Percentiles rank a stretch among this genome's conserved stretches.
These are phyloP conservation scores for Fusarium sambucinum DNA, from an alignment of 2,329 filamentous ascomycete species.

Conservation along the genomic window DNA sequence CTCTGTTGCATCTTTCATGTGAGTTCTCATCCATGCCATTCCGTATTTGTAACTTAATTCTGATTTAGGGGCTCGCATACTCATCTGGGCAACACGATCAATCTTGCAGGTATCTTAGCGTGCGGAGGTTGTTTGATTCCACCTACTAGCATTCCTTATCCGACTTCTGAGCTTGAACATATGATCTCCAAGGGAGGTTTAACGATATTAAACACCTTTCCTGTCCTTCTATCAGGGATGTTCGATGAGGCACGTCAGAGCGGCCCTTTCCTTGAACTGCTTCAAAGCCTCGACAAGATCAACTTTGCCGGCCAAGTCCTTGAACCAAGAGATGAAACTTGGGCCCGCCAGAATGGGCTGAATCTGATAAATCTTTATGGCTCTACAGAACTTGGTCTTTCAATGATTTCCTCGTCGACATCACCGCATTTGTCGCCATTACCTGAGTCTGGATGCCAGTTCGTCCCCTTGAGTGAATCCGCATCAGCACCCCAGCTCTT, in stretches of 20 bases:
- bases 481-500: not conserved
- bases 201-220: constrained; percentile 1
- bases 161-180: not conserved
- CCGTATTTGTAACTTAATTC: fast-evolving
- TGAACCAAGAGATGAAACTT: not conserved
- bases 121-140: not conserved
- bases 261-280: fast-evolving
- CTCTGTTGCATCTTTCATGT: not conserved
- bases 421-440: not conserved
- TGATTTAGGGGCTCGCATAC: constrained; percentile 7
- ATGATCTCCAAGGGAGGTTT: constrained; percentile 15
- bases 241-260: not conserved
- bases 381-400: constrained; percentile 9
- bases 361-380: constrained; percentile 2
- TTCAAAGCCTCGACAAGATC: not conserved
- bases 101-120: not conserved
- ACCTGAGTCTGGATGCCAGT: not conserved
- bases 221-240: not conserved
- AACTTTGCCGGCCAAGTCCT: constrained; percentile 10
- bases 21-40: not conserved
- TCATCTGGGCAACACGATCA: constrained; percentile 19
- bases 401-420: not conserved
- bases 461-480: not conserved
- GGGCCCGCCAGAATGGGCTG: not conserved
- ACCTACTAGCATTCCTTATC: not conserved